These are phyloP conservation scores for Cordyceps cateniannulata DNA, from an alignment of 2,329 filamentous ascomycete species.

Conservation along the genomic window DNA sequence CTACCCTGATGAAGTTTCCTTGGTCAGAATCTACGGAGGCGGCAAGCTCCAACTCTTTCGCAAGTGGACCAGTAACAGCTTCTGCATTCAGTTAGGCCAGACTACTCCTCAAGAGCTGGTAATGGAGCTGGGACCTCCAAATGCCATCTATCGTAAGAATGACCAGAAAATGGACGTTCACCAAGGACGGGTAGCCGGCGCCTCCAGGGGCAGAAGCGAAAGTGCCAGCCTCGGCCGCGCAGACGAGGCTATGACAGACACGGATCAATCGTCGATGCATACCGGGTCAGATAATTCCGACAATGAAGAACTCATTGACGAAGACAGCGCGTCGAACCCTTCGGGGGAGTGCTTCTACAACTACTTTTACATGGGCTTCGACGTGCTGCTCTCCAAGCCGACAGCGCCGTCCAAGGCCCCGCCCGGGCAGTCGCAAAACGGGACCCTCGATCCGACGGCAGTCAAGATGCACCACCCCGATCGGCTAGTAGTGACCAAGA, in stretches of 20 bases:
- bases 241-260: slow-evolving; percentile 57
- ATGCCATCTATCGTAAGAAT: slow-evolving; percentile 88
- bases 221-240: slow-evolving; percentile 35
- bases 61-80: slow-evolving; percentile 57
- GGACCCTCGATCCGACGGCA: slow-evolving; percentile 19
- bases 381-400: slow-evolving; percentile 80
- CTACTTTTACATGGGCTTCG: slow-evolving; percentile 93
- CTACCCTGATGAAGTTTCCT: slow-evolving; percentile 82
- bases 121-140: slow-evolving; percentile 83
- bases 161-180: slow-evolving; percentile 87
- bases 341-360: slow-evolving; percentile 87
- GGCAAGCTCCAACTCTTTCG: slow-evolving; percentile 73
- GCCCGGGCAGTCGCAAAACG: slow-evolving; percentile 31
- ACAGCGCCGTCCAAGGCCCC: slow-evolving; percentile 57
- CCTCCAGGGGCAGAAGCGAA: slow-evolving; percentile 41
- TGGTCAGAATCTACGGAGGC: slow-evolving; percentile 70
- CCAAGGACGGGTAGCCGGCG: slow-evolving; percentile 50
- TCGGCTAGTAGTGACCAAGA: slow-evolving; percentile 76
- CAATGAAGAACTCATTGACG: slow-evolving; percentile 51
- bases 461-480: slow-evolving; percentile 45
- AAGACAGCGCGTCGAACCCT: slow-evolving; percentile 45
- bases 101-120: slow-evolving; percentile 90
- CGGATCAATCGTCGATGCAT: slow-evolving; percentile 68
- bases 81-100: slow-evolving; percentile 71
- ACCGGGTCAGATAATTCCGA: slow-evolving; percentile 63